Base-by-base conservation (phyloP, 1,284 basidiomycete genomes). In the Cutaneotrichosporon dermatis region DNA sequence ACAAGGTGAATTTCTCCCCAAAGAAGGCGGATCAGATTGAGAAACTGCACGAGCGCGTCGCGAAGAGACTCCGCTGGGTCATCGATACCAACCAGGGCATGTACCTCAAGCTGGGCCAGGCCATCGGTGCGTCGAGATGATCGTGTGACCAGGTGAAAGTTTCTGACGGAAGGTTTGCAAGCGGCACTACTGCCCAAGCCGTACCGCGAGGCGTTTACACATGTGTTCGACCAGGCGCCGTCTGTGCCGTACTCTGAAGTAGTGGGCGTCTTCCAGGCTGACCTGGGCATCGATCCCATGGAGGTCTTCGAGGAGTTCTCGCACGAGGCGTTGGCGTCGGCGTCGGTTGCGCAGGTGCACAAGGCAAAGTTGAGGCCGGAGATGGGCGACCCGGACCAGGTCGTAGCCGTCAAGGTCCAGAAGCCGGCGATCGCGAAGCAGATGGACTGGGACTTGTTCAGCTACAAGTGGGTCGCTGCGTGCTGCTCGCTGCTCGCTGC, bases 401-500 rank as follows among this genome's bases (percentile, higher is more conserved):
- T 75, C 82, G 91, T 94, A 1, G 92, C 91, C 0, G 91, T 95
- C 64, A 94, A 94, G 78, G 81, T 92, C n/a, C 90, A 94, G 78
- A 93, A 92, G 68, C 91, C 90, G 0, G 88, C 86, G 36, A 90
- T 95, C 13, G 82, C 81, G 54, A 89, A 84, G 68, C 92, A 95
- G 79, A 86, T 90, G 77, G 85, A 89, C 61, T 90, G 86, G 85
- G 90, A 92, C 74, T 77, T 92, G 60, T 77, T 77, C 65, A 70
- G 69, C 11, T 79, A 79, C 61, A 51, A 71, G 71, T 75, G 63
- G 51, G 74, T 62, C 1, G 39, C 25, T 25, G 25, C 25, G 25
- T 25, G 25, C 25, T 25, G 25, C 25, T 25, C 25, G 25, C 25
- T 25, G 25, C 25, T 25, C 3, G 25, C 25, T 25, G 25, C 25